These are phyloP conservation scores for Suillus variegatus DNA, from an alignment of 768 basidiomycete species.

Conservation along the genomic window DNA sequence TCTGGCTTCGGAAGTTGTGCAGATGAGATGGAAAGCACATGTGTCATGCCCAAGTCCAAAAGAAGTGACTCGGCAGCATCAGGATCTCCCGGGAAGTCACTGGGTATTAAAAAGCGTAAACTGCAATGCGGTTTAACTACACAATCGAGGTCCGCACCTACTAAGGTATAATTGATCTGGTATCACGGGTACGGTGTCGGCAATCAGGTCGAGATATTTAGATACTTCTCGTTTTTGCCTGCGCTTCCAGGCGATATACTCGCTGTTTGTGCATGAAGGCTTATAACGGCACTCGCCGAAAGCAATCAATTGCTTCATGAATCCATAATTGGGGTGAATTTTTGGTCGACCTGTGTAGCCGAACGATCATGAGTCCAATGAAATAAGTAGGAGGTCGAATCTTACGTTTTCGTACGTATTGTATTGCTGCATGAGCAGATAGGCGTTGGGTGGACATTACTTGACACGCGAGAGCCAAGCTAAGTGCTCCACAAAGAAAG, in stretches of 20 bases:
- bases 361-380: conserved; percentile 14
- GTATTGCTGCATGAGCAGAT: conserved; percentile 44
- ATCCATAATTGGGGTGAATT: conserved; percentile 46
- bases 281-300: conserved; percentile 54
- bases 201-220: conserved; percentile 50
- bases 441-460: conserved; percentile 53
- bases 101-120: conserved; percentile 19
- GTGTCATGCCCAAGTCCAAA: conserved; percentile 51
- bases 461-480: conserved; percentile 20
- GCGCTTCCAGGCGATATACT: conserved; percentile 62
- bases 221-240: conserved; percentile 53
- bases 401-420: conserved; percentile 52
- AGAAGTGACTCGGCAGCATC: conserved; percentile 53
- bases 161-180: conserved; percentile 51
- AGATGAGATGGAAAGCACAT: conserved; percentile 57
- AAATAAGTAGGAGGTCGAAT: conserved; percentile 4
- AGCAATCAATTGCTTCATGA: conserved; percentile 57
- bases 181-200: conserved; percentile 54
- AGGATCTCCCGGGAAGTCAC: conserved; percentile 58
- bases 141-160: conserved; percentile 36
- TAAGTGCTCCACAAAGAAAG: conserved; percentile 6
- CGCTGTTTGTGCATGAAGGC: conserved; percentile 40
- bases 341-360: conserved; percentile 36
- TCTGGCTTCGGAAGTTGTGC: conserved; percentile 40
- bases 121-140: background rate